Evolutionary conservation across 495 filamentous ascomycete genomes (phyloP).

Genomic region (Copromyces sp.): DNA sequence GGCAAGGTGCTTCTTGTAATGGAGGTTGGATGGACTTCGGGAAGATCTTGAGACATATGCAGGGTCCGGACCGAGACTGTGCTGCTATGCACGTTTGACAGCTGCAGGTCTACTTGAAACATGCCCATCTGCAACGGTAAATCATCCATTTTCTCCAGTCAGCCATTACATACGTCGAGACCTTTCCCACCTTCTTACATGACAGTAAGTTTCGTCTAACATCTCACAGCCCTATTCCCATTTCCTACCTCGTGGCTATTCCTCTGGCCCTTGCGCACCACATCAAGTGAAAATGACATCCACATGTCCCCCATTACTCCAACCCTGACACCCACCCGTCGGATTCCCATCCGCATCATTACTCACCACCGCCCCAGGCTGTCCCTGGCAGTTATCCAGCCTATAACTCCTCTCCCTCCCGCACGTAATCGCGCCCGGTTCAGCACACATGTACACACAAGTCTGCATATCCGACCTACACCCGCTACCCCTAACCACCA

Average conservation of each 20-base stretch:
- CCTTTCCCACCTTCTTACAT: not conserved
- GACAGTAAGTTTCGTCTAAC: not conserved
- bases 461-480: constrained; percentile 15
- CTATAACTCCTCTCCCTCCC: constrained; percentile 14
- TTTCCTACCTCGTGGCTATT: not conserved
- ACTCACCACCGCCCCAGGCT: constrained; percentile 5
- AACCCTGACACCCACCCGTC: constrained; percentile 20
- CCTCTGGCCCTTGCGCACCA: not conserved
- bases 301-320: constrained; percentile 16
- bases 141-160: not conserved
- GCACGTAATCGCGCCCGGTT: constrained; percentile 5
- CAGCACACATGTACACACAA: constrained; percentile 14
- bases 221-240: not conserved
- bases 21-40: not conserved
- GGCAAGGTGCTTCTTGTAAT: not conserved
- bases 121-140: not conserved
- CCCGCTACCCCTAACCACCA: constrained; percentile 1
- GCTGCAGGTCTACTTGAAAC: not conserved
- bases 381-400: constrained; percentile 13
- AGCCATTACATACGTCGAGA: not conserved
- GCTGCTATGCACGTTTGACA: not conserved
- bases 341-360: constrained; percentile 16
- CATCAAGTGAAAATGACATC: constrained; percentile 10
- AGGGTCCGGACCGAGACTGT: not conserved
- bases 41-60: not conserved